Conservation (phyloP, 345 rosid genomes). For the Brassica incana region DNA sequence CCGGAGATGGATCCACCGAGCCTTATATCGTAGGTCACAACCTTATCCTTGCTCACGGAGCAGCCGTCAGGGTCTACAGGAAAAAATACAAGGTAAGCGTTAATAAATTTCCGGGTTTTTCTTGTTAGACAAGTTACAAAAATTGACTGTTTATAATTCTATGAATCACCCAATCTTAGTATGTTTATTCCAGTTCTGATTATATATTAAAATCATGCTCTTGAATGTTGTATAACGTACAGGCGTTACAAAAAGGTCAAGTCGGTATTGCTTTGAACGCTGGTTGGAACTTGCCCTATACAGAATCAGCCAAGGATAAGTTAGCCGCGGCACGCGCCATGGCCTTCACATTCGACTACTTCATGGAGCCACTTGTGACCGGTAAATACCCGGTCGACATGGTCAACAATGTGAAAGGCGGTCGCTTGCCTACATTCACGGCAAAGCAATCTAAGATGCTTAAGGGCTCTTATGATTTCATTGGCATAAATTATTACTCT, state of each 20-base stretch:
- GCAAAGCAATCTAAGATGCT: constrained; percentile 9
- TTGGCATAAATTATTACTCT: constrained; percentile 25
- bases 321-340: constrained; percentile 14
- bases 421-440: constrained; percentile 6
- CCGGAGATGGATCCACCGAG: constrained; percentile 18
- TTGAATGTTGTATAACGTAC: background rate
- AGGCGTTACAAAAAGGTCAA: constrained; percentile 2
- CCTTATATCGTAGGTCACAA: constrained; percentile 12
- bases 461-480: constrained; percentile 10
- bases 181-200: background rate
- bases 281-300: constrained; percentile 15
- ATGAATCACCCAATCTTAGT: background rate
- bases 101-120: background rate
- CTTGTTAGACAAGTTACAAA: background rate
- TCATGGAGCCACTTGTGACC: constrained; percentile 14
- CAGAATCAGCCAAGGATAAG: constrained; percentile 4
- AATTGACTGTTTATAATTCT: background rate
- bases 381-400: constrained; percentile 17
- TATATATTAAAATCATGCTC: background rate
- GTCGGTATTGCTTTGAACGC: constrained; percentile 9
- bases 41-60: constrained; percentile 10
- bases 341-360: constrained; percentile 13
- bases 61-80: background rate
- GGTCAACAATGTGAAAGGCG: constrained; percentile 2
- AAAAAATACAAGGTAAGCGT: background rate